These are phyloP conservation scores for Herpetomonas samuelpessoai DNA, from an alignment of 208 protist genomes.

Conservation along the genomic window DNA sequence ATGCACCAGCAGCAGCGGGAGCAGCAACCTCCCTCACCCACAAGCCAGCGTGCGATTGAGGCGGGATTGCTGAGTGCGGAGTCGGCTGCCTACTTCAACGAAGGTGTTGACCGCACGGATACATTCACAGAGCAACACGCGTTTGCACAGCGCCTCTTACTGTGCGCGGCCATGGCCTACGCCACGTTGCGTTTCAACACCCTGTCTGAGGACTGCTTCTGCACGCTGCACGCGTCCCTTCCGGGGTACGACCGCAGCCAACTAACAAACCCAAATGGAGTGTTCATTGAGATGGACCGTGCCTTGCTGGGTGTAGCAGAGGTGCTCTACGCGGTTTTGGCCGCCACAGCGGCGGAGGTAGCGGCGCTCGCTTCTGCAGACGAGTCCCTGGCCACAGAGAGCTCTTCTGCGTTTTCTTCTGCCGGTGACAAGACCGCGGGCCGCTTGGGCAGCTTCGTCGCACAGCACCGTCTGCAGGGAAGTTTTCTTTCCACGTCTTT, in stretches of 20 bases:
- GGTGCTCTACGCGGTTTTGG: conserved; percentile 40
- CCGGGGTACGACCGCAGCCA: conserved; percentile 8
- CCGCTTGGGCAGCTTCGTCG: not conserved
- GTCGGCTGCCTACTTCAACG: conserved; percentile 7
- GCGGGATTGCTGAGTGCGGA: conserved; percentile 16
- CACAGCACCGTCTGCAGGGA: conserved; percentile 4
- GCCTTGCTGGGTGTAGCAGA: conserved; percentile 28
- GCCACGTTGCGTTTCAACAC: conserved; percentile 31
- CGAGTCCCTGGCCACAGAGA: not conserved
- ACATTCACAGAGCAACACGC: conserved; percentile 1
- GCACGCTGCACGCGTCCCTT: conserved; percentile 2
- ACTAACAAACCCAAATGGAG: conserved; percentile 55
- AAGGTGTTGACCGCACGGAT: conserved; percentile 13
- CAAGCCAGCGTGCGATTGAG: conserved; percentile 22
- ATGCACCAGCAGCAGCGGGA: not conserved
- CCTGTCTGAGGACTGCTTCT: conserved; percentile 15
- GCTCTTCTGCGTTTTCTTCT: not conserved
- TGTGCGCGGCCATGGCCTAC: conserved; percentile 32
- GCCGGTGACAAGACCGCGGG: conserved; percentile 1
- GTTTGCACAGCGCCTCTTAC: conserved; percentile 21
- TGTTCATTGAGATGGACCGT: conserved; percentile 53
- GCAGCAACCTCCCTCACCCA: conserved; percentile 20
- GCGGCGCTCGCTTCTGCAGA: conserved; percentile 3
- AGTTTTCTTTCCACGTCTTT: conserved; percentile 10
- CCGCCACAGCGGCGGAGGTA: conserved; percentile 9